A percentile compares a stretch with the other conserved stretches of the same genome.
phyloP scores from a whole-genome alignment of 164 flowering plant genomes.

The Brasenia schreberi region DNA sequence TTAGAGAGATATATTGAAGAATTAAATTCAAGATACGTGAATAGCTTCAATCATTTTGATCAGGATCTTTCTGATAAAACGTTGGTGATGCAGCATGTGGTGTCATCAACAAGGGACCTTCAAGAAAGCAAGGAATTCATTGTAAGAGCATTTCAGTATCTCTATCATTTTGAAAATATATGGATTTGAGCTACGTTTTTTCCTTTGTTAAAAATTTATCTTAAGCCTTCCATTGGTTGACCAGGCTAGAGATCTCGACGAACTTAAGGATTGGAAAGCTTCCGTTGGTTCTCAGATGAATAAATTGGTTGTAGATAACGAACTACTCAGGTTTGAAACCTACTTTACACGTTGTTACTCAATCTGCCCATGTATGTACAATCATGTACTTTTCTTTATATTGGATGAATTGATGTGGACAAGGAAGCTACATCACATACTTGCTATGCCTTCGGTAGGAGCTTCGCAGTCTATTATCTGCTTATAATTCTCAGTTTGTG shows the following conservation, averaged over 20 bases:
- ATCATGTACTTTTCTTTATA: too few relatives aligned
- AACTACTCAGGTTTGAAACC: constrained; percentile 55
- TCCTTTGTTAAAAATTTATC: not conserved
- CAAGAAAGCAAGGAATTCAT: constrained; percentile 34
- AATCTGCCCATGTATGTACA: not conserved
- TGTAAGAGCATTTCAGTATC: constrained; percentile 27
- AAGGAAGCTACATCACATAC: too few relatives aligned
- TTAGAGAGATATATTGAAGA: constrained; percentile 82
- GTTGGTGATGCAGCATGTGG: constrained; percentile 36
- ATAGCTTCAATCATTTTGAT: constrained; percentile 59
- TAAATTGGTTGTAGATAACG: constrained; percentile 38
- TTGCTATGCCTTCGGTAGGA: too few relatives aligned
- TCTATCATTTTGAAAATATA: not conserved
- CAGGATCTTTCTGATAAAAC: constrained; percentile 51
- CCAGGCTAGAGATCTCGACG: constrained; percentile 61
- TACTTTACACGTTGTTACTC: not conserved
- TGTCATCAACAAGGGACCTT: constrained; percentile 34
- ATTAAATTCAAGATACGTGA: constrained; percentile 58
- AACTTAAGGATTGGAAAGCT: constrained; percentile 68
- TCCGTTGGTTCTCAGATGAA: constrained; percentile 55
- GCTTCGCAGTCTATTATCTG: too few relatives aligned
- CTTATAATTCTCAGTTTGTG: too few relatives aligned
- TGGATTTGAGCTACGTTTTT: not conserved
- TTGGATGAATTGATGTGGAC: too few relatives aligned
- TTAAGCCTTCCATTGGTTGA: constrained; percentile 6